Base-by-base conservation (phyloP, 805 yeast species). In the Ogataea dorogensis region DNA sequence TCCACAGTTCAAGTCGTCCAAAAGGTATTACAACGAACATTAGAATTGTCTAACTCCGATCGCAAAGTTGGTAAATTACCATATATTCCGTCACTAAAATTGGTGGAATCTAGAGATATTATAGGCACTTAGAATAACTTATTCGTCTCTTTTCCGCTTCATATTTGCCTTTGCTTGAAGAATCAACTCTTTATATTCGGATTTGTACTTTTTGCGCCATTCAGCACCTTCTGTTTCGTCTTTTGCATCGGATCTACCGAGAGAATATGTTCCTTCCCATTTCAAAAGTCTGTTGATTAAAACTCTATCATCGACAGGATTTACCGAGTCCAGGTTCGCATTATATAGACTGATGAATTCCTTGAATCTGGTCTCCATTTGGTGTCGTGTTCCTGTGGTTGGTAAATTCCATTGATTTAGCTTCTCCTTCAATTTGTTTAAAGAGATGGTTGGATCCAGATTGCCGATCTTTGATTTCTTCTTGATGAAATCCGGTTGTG, bases 341-440 rank as follows among this genome's bases (percentile, higher is more conserved):
- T 89, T 89, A 78, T 81, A 83, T 8, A 87, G 53, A 20, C 79
- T 75, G 38, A 82, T 77, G 64, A 79, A 89, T 46, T 88, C 91
- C 43, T 77, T 80, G 53, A 84, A 84, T 25, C 98, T 62, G 13
- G 72, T 61, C 42, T 85, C 89, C 48, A 88, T 51, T 44, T 75
- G 80, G 11, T 61, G 61, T 42, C 86, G 67, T 1, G 81, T 59
- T 0, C 97, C 98, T 7, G 55, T 58, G 0, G 77, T 67, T 0
- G 88, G 73, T 5, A 89, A 57, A 10, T 75, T 75, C 15, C 75
- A 54, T 6, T 71, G 67, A 2, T 66, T 33, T 11, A 89, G 62
- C 52, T 78, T 79, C 29, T 75, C 77, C 46, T 79, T 79, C 9
- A 88, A 61, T 48, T 79, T 78, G 2, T 77, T 58, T 2, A 77